phyloP scores from a whole-genome alignment of 345 rosid species.

The Erysimum cheiranthoides region DNA sequence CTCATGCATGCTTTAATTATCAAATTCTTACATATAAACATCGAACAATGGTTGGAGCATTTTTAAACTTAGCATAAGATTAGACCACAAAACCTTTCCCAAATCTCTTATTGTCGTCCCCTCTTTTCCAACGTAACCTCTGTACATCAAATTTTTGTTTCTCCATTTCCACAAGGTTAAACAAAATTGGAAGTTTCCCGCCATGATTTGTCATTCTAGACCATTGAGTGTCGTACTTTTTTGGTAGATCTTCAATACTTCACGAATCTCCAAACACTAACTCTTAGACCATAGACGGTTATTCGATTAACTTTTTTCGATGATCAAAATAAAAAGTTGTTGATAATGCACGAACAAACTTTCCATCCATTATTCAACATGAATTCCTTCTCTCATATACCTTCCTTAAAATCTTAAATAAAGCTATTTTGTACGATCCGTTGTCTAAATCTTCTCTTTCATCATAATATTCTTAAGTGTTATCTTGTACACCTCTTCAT shows the following conservation, averaged over 20 bases:
- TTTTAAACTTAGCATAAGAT: background rate
- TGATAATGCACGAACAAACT: conserved; percentile 68
- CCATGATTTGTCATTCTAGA: conserved; percentile 44
- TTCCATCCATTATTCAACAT: conserved; percentile 58
- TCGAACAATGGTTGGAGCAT: background rate
- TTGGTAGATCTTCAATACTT: conserved; percentile 60
- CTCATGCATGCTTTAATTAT: too few relatives aligned
- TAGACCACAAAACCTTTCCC: conserved; percentile 21
- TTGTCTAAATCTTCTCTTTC: conserved; percentile 6
- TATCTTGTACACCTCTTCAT: background rate
- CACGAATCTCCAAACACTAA: conserved; percentile 57
- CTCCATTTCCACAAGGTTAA: conserved; percentile 45
- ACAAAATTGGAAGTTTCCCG: conserved; percentile 68
- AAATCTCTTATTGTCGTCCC: background rate
- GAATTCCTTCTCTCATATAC: conserved; percentile 52
- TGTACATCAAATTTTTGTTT: background rate
- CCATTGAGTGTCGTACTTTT: conserved; percentile 54
- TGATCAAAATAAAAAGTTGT: conserved; percentile 55
- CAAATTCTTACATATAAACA: conserved; percentile 1
- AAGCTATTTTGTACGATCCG: background rate
- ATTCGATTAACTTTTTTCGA: conserved; percentile 43
- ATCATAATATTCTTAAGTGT: conserved; percentile 9
- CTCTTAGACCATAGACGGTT: conserved; percentile 56
- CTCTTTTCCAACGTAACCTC: conserved; percentile 3
- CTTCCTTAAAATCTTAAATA: conserved; percentile 50